Base-by-base conservation (phyloP, 768 basidiomycete species). In the Kwoniella bestiolae region DNA sequence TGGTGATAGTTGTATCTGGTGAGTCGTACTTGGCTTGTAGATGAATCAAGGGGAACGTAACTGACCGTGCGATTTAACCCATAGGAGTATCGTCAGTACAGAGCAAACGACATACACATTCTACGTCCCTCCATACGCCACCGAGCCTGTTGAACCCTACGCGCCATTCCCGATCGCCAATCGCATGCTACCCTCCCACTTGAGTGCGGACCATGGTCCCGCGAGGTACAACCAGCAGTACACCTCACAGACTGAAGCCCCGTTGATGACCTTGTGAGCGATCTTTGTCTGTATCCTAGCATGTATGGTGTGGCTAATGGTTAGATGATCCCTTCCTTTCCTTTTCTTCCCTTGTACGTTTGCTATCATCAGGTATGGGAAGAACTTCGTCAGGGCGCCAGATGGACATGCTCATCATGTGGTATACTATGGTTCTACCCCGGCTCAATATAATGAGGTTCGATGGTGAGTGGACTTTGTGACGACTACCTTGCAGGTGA, bases 21-120 rank as follows among this genome's bases (percentile, higher is more conserved):
- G 38, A 64, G 69, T 68, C 6, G 12, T 9, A 18, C 7, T n/a
- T 46, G n/a, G 41, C 26, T 21, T 23, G 7, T 23, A 1, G 11
- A 31, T 3, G 18, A 16, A 23, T 14, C 23, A 50, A 3, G 21
- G 16, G 18, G n/a, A 26, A 3, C 26, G 29, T 14, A 45, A 47
- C 45, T 62, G 60, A 38, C 34, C 5, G 11, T 50, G 6, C 56
- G 25, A 52, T n/a, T 3, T 23, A 16, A 35, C 34, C 5, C 23
- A 51, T 29, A 75, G 78, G 79, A 79, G 71, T 41, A 79, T 80
- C 57, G 75, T 80, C 52, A 65, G 67, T 7, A 77, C 77, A 21
- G 79, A 80, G 46, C 72, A 74, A 45, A 68, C 65, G 26, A 68
- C 72, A 5, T 79, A 79, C 34, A 75, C 75, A 0, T 79, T 78